These are phyloP conservation scores for Fusarium sp. DNA, from an alignment of 2,329 filamentous ascomycete species.

Conservation along the genomic window DNA sequence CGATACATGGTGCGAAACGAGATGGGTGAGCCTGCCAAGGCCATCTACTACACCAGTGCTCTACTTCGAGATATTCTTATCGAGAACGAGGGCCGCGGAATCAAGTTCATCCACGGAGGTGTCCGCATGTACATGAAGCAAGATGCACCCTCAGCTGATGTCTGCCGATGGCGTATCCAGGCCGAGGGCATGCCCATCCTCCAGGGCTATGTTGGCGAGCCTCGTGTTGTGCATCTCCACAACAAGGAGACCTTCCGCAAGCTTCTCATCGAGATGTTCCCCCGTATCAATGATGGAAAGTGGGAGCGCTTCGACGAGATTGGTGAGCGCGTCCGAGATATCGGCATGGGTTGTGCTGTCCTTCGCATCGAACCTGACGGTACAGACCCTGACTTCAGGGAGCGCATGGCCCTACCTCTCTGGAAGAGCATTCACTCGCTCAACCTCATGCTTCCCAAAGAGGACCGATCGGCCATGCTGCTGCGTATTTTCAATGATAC, in stretches of 20 bases:
- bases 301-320: constrained; percentile 86
- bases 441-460: constrained; percentile 98
- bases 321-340: constrained; percentile 79
- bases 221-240: constrained; percentile 76
- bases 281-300: constrained; percentile 78
- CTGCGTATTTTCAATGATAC: constrained; percentile 91
- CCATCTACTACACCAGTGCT: constrained; percentile 93
- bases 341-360: constrained; percentile 92
- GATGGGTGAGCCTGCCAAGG: constrained; percentile 85
- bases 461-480: constrained; percentile 92
- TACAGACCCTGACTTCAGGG: constrained; percentile 66
- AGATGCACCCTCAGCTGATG: constrained; percentile 84
- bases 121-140: constrained; percentile 99
- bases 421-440: constrained; percentile 93
- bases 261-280: constrained; percentile 96
- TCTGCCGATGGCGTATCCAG: constrained; percentile 95
- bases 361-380: constrained; percentile 82
- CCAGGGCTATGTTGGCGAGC: constrained; percentile 85
- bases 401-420: constrained; percentile 87
- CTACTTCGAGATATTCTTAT: constrained; percentile 85
- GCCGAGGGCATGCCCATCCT: constrained; percentile 91
- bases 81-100: constrained; percentile 86
- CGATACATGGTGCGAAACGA: constrained; percentile 97
- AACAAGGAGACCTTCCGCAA: constrained; percentile 82
- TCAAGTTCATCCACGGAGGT: constrained; percentile 96